Percentiles rank a stretch among this genome's conserved stretches.
Evolutionary conservation across 345 rosid species (phyloP).

Genomic region (Pugionium dolabratum): DNA sequence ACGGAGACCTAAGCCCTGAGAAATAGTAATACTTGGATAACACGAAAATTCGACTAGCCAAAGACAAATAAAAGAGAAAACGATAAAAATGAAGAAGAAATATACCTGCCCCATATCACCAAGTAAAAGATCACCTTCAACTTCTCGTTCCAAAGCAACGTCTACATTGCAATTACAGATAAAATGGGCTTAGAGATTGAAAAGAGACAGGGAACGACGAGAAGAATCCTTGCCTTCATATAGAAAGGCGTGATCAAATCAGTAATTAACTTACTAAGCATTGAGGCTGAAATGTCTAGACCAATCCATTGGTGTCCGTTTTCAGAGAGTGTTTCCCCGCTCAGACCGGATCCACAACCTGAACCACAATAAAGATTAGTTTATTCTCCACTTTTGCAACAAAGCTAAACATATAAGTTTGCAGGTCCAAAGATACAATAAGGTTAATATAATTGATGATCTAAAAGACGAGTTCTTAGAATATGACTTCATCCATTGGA

Average conservation of each 20-base stretch:
- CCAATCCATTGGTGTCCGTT: conserved; percentile 89
- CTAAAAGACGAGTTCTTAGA: background rate
- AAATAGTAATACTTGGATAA: background rate
- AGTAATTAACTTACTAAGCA: conserved; percentile 61
- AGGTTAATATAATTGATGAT: background rate
- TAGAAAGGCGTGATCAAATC: background rate
- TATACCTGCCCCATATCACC: conserved; percentile 97
- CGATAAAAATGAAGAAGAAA: background rate
- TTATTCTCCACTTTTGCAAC: background rate
- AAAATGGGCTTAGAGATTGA: too few relatives aligned
- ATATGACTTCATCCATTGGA: background rate
- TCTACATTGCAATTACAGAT: conserved; percentile 24
- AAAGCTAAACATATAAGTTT: background rate
- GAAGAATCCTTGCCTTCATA: background rate
- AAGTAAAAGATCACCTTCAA: conserved; percentile 88
- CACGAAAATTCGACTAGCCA: background rate
- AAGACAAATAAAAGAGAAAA: too few relatives aligned
- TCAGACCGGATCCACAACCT: conserved; percentile 97
- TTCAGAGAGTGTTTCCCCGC: conserved; percentile 89
- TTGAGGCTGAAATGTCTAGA: conserved; percentile 80
- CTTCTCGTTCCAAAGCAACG: conserved; percentile 83
- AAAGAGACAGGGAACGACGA: background rate
- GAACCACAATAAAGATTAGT: conserved; percentile 5
- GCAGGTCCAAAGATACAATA: background rate
- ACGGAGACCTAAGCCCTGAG: conserved; percentile 83